Evolutionary conservation across 345 rosid genomes (phyloP).

Genomic region (Syzygium grande): DNA sequence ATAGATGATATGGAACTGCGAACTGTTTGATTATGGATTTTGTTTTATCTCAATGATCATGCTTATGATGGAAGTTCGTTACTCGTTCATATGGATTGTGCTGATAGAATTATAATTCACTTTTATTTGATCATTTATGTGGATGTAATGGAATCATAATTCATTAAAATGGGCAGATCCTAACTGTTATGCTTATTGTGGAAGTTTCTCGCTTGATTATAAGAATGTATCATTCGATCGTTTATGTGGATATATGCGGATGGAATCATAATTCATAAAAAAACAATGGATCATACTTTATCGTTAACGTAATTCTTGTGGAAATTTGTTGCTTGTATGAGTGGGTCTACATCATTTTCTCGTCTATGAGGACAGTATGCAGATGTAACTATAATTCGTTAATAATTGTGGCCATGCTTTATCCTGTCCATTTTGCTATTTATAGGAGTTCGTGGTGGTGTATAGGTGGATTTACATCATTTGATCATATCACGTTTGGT

Average conservation of each 20-base stretch:
- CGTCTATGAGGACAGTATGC: neutral
- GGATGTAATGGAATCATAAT: neutral
- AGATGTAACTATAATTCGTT: neutral
- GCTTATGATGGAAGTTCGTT: neutral
- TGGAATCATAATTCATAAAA: neutral
- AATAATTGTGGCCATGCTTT: neutral
- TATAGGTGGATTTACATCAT: neutral
- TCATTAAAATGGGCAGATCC: neutral
- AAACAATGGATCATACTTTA: neutral
- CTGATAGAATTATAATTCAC: neutral
- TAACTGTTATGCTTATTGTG: neutral
- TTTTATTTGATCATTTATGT: neutral
- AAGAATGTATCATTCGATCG: neutral
- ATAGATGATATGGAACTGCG: neutral
- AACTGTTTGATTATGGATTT: neutral
- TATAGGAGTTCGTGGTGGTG: neutral
- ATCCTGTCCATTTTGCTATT: neutral
- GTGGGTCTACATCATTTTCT: neutral
- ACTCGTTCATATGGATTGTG: neutral
- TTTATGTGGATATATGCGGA: neutral
- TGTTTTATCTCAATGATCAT: neutral
- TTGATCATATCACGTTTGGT: neutral
- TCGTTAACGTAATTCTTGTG: neutral
- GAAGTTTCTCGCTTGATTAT: neutral
- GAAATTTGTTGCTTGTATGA: neutral